Evolutionary conservation across 257 asterid species (phyloP).

Genomic region (Cruciata laevipes): DNA sequence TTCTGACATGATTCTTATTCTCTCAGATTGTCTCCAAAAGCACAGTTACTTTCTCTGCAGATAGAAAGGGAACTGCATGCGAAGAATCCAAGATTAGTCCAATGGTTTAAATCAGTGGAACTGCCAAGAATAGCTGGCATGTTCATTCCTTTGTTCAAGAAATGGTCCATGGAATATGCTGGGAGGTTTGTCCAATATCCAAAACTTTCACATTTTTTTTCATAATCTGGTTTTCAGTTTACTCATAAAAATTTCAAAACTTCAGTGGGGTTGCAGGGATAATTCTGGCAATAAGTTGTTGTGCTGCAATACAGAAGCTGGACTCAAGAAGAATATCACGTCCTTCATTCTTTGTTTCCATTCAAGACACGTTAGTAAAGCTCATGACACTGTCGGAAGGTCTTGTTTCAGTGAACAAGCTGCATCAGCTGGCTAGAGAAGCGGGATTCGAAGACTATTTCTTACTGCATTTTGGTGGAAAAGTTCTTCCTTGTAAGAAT

Average conservation of each 20-base stretch:
- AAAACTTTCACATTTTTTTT: not conserved
- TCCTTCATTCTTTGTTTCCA: constrained; percentile 31
- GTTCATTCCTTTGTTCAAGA: constrained; percentile 68
- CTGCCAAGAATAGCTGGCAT: constrained; percentile 52
- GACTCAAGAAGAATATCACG: constrained; percentile 37
- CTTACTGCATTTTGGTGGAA: constrained; percentile 55
- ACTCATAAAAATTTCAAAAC: not conserved
- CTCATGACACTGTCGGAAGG: constrained; percentile 49
- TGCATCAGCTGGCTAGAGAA: constrained; percentile 60
- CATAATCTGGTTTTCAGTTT: not conserved
- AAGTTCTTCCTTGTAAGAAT: constrained; percentile 50
- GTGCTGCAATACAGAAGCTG: constrained; percentile 52
- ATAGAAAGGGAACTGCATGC: constrained; percentile 47
- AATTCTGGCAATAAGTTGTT: constrained; percentile 59
- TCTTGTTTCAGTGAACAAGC: constrained; percentile 47
- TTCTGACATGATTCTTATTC: constrained; percentile 10
- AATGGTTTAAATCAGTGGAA: constrained; percentile 62
- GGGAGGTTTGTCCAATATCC: constrained; percentile 44
- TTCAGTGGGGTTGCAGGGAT: constrained; percentile 91
- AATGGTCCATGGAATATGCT: constrained; percentile 76
- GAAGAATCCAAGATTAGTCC: constrained; percentile 47
- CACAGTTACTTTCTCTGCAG: constrained; percentile 34
- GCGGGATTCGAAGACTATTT: constrained; percentile 80
- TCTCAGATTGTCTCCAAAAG: constrained; percentile 52
- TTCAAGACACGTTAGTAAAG: constrained; percentile 40